Percentiles rank a stretch among this genome's conserved stretches.
phyloP scores from a whole-genome alignment of 805 yeast species.

The Lachancea sp. region DNA sequence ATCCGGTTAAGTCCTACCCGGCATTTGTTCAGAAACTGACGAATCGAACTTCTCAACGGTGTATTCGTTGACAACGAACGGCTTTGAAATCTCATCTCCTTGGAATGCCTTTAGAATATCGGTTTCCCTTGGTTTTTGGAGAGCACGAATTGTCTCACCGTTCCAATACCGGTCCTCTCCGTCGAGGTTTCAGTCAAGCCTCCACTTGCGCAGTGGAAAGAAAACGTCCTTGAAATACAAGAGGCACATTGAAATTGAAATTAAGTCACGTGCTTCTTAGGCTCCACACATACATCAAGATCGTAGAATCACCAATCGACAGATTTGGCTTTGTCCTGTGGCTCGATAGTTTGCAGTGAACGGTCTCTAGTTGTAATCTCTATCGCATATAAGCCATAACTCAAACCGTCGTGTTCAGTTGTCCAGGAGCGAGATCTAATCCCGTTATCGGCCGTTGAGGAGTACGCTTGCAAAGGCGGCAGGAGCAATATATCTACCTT shows the following conservation, averaged over 20 bases:
- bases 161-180: too few species aligned
- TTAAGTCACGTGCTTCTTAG: background rate
- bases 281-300: background rate
- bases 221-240: too few species aligned
- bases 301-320: constrained; percentile 3
- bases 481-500: constrained; percentile 41
- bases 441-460: constrained; percentile 61
- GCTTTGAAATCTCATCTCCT: background rate
- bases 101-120: too few species aligned
- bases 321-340: constrained; percentile 2
- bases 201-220: too few species aligned
- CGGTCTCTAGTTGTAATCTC: constrained; percentile 25
- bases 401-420: constrained; percentile 69
- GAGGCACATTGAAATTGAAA: too few species aligned
- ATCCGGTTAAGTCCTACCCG: constrained; percentile 4
- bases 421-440: constrained; percentile 73
- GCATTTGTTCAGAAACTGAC: constrained; percentile 4
- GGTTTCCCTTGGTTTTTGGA: too few species aligned
- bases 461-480: constrained; percentile 61
- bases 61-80: background rate
- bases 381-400: constrained; percentile 50
- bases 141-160: too few species aligned
- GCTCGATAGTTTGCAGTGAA: background rate
- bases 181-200: too few species aligned
- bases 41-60: constrained; percentile 3